Base-by-base conservation (phyloP, 2,329 filamentous ascomycete species). In the Gnomoniopsis sp. region DNA sequence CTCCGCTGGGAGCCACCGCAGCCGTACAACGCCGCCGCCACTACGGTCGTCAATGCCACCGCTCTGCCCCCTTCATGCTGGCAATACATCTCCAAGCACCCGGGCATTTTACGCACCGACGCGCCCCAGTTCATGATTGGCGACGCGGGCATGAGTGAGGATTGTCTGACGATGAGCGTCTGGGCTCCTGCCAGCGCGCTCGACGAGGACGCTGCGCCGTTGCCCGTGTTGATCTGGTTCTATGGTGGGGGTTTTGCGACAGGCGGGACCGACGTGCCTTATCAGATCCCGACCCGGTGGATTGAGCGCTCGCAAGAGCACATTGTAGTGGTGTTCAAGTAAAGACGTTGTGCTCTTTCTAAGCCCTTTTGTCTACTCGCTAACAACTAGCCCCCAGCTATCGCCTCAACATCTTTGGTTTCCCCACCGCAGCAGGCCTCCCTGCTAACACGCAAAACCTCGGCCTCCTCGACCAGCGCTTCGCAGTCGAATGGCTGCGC, bases 381-480 rank as follows among this genome's bases (percentile, higher is more conserved):
- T n/a, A n/a, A n/a, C n/a, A n/a, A n/a, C n/a, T n/a, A n/a, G n/a
- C n/a, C n/a, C n/a, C 26, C 8, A 30, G 26, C n/a, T 69, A 71
- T 61, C 66, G 69, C 26, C 53, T 67, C 46, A 65, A 67, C 60
- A 67, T 71, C 62, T 68, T 71, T 44, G 70, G 70, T 19, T 70
- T 67, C 53, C 69, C 69, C 53, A 69, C 67, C 56, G 68, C 69
- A 4, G 66, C 62, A 10, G 69, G 65, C 1, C 60, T 71, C 0
- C 14, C 38, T 12, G 12, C 6, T n/a, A 51, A 55, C 23, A 53
- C 65, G 11, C 69, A 74, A 49, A 85, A 85, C 59, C 65, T 80
- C 2, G 82, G 80, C 1, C 67, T 85, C 6, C 72, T 77, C 6
- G 82, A 87, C 64, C 82, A 85, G 64, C 74, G 82, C 2, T 63